Percentiles rank a stretch among this genome's conserved stretches.
Evolutionary conservation across 208 protist genomes (phyloP).

Genomic region (Porcisia hertigi): DNA sequence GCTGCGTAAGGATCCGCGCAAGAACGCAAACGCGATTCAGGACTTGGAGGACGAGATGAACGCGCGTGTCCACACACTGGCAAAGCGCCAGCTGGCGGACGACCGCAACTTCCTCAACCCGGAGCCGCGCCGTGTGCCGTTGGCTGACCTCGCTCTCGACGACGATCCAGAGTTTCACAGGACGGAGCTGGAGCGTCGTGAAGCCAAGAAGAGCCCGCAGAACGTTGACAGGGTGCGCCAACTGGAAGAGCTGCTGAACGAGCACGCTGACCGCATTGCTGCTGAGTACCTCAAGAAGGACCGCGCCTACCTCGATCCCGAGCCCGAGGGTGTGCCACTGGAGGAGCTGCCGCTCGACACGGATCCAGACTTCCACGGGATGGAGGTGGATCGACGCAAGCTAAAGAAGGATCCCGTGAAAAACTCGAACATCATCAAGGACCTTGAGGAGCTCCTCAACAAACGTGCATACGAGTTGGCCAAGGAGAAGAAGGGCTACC

Average conservation of each 20-base stretch:
- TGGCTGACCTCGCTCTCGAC: conserved; percentile 63
- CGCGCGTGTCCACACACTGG: conserved; percentile 54
- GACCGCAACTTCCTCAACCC: conserved; percentile 70
- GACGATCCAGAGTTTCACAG: conserved; percentile 54
- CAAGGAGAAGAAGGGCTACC: conserved; percentile 65
- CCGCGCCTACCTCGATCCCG: conserved; percentile 68
- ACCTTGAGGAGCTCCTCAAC: conserved; percentile 41
- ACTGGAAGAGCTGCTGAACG: conserved; percentile 63
- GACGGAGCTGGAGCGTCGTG: conserved; percentile 50
- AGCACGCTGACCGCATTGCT: conserved; percentile 59
- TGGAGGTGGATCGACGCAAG: conserved; percentile 57
- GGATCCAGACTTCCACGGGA: conserved; percentile 62
- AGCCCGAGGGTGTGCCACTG: conserved; percentile 75
- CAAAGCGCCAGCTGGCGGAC: conserved; percentile 44
- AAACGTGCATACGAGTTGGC: conserved; percentile 64
- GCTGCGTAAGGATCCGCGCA: conserved; percentile 46
- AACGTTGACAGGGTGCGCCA: conserved; percentile 34
- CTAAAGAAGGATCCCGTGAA: conserved; percentile 51
- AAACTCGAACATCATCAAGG: conserved; percentile 26
- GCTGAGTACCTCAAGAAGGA: conserved; percentile 68
- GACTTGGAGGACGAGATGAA: conserved; percentile 65
- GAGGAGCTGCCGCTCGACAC: conserved; percentile 62
- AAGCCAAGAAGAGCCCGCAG: conserved; percentile 52
- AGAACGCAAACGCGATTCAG: conserved; percentile 39
- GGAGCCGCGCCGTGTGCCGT: conserved; percentile 68